phyloP scores from a whole-genome alignment of 108 stramenopile species.

The Mayamaea pseudoterrestris region DNA sequence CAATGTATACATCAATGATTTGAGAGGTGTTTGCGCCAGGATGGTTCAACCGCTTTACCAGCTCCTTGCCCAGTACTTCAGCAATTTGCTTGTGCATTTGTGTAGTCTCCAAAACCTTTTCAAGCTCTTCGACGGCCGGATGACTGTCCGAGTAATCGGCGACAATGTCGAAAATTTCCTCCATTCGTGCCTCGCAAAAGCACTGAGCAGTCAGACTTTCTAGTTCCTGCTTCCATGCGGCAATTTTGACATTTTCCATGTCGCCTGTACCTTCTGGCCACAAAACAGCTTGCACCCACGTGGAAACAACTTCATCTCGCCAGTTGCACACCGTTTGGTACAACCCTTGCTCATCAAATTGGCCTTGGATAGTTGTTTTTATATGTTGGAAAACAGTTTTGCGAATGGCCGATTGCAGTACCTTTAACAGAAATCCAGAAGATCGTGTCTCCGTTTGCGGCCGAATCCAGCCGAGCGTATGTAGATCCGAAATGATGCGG shows the following conservation, averaged over 20 bases:
- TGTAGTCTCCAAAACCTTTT: conserved; percentile 27
- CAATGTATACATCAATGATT: conserved; percentile 94
- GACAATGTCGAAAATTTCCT: conserved; percentile 71
- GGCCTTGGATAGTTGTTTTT: conserved; percentile 20
- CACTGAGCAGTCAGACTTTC: conserved; percentile 38
- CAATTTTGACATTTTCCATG: conserved; percentile 6
- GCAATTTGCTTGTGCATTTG: conserved; percentile 28
- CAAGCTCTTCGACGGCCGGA: conserved; percentile 58
- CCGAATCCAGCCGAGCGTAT: no score
- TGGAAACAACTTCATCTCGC: conserved; percentile 31
- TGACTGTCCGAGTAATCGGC: conserved; percentile 73
- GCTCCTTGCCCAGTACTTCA: conserved; percentile 26
- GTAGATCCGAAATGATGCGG: neutral
- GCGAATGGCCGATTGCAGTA: conserved; percentile 37
- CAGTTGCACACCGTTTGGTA: conserved; percentile 27
- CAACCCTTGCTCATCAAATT: conserved; percentile 38
- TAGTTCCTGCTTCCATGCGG: conserved; percentile 34
- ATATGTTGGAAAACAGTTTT: conserved; percentile 21
- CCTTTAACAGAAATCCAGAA: conserved; percentile 23
- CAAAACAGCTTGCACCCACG: conserved; percentile 41
- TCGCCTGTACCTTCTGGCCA: neutral
- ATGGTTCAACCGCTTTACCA: conserved; percentile 80
- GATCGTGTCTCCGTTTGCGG: neutral
- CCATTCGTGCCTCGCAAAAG: conserved; percentile 41
- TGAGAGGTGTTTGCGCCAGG: conserved; percentile 89